Conservation (phyloP, 1,139 yeast genomes). For the Trichomonascaceae sp. region DNA sequence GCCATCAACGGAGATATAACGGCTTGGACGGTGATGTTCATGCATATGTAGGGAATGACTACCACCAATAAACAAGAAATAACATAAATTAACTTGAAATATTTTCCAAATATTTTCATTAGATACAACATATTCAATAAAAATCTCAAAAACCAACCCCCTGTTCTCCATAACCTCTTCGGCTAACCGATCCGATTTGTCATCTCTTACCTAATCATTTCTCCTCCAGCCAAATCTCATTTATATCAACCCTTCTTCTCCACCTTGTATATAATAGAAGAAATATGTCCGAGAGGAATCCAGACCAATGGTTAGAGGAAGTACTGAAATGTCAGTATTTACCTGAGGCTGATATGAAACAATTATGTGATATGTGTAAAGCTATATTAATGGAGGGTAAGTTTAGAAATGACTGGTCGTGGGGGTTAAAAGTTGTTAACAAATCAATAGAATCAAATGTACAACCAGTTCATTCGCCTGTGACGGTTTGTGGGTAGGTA, state of each 20-base stretch:
- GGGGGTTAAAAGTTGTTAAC: constrained; percentile 4
- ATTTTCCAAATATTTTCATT: background rate
- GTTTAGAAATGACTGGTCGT: constrained; percentile 8
- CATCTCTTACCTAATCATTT: background rate
- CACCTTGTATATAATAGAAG: constrained; percentile 1
- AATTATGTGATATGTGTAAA: constrained; percentile 87
- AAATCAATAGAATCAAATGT: constrained; percentile 62
- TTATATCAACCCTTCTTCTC: background rate
- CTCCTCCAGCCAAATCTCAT: background rate
- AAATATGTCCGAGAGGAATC: constrained; percentile 71
- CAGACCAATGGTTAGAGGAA: constrained; percentile 94
- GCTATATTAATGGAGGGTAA: constrained; percentile 71
- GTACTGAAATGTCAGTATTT: constrained; percentile 84
- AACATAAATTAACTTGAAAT: background rate
- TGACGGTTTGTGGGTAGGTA: constrained; percentile 85
- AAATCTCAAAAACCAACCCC: background rate
- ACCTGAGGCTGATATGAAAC: constrained; percentile 93
- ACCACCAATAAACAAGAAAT: background rate
- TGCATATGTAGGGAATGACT: background rate
- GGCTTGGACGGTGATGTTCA: too few relatives aligned
- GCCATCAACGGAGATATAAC: background rate
- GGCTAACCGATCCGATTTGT: background rate
- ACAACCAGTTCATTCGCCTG: constrained; percentile 95
- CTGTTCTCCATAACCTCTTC: background rate
- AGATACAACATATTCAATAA: background rate